These are phyloP conservation scores for Mycena vitilis DNA, from an alignment of 768 basidiomycete genomes.

Conservation along the genomic window DNA sequence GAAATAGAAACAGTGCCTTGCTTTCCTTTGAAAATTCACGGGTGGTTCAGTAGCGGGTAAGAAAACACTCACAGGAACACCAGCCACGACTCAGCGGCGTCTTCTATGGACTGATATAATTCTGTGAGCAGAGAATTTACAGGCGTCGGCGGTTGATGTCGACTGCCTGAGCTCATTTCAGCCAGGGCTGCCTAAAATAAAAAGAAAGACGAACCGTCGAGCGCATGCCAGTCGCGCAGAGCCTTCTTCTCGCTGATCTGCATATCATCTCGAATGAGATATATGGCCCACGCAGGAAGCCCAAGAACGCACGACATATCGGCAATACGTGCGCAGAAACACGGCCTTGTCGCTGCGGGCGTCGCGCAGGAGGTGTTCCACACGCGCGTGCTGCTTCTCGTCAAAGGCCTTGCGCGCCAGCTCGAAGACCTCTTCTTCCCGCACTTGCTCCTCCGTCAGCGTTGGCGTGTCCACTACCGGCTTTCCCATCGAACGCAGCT, in stretches of 20 bases:
- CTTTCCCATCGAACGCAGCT: slow-evolving; percentile 42
- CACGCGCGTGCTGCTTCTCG: slow-evolving; percentile 70
- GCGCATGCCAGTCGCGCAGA: slow-evolving; percentile 71
- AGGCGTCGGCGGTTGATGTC: slow-evolving; percentile 61
- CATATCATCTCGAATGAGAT: background rate
- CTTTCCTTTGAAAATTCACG: slow-evolving; percentile 46
- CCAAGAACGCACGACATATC: slow-evolving; percentile 28
- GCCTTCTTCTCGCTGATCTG: slow-evolving; percentile 57
- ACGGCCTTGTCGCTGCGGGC: slow-evolving; percentile 57
- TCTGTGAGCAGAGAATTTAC: slow-evolving; percentile 58
- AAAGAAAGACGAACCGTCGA: slow-evolving; percentile 51
- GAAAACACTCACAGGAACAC: slow-evolving; percentile 67
- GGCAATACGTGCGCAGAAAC: slow-evolving; percentile 32
- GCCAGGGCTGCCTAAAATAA: background rate
- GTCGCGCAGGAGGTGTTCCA: slow-evolving; percentile 59
- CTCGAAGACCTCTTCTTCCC: slow-evolving; percentile 65
- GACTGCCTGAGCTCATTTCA: slow-evolving; percentile 49
- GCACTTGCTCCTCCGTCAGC: slow-evolving; percentile 49
- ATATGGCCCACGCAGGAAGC: background rate
- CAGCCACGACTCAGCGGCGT: slow-evolving; percentile 68
- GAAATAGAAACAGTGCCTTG: slow-evolving; percentile 71
- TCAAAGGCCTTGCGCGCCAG: slow-evolving; percentile 67
- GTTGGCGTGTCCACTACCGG: slow-evolving; percentile 39
- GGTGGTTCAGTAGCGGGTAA: slow-evolving; percentile 5
- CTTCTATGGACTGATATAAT: slow-evolving; percentile 59